Evolutionary conservation across 2,329 filamentous ascomycete genomes (phyloP).

Genomic region (Alternaria solani): DNA sequence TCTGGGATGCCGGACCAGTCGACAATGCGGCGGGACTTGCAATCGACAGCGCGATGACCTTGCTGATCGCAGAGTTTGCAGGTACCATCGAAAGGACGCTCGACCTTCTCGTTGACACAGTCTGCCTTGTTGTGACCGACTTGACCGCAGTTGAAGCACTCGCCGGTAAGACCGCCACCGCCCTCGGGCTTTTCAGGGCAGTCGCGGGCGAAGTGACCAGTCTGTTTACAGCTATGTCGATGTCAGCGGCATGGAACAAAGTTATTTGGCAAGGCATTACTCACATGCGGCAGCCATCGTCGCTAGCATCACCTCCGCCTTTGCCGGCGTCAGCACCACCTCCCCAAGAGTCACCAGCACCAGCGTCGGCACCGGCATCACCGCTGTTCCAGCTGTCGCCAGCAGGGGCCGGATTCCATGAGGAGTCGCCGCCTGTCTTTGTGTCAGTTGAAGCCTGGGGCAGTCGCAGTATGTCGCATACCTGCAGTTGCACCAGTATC

Average conservation of each 20-base stretch:
- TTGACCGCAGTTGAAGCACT: constrained; percentile 69
- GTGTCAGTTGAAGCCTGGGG: constrained; percentile 16
- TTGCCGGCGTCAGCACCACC: constrained; percentile 14
- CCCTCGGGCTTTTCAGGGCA: constrained; percentile 55
- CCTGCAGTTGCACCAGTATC: constrained; percentile 26
- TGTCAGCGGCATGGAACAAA: constrained; percentile 38
- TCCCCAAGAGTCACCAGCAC: constrained; percentile 29
- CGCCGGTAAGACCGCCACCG: constrained; percentile 50
- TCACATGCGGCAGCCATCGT: constrained; percentile 53
- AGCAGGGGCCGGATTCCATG: constrained; percentile 19
- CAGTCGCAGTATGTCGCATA: constrained; percentile 7
- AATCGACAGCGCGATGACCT: constrained; percentile 59
- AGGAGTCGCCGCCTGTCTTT: constrained; percentile 19
- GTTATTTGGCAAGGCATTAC: constrained; percentile 21
- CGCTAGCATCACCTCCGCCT: constrained; percentile 37
- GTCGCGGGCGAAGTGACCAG: constrained; percentile 59
- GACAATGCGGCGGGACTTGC: constrained; percentile 52
- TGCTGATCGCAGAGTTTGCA: constrained; percentile 65
- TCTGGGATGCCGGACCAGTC: constrained; percentile 55
- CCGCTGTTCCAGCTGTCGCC: background rate
- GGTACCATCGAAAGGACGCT: constrained; percentile 61
- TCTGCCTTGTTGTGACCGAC: constrained; percentile 69
- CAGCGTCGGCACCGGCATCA: constrained; percentile 10
- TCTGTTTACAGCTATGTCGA: constrained; percentile 50
- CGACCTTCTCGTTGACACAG: constrained; percentile 65